Percentiles rank a stretch among this genome's conserved stretches.
Evolutionary conservation across 1,284 basidiomycete species (phyloP).

Genomic region (Ceratobasidium sp.): DNA sequence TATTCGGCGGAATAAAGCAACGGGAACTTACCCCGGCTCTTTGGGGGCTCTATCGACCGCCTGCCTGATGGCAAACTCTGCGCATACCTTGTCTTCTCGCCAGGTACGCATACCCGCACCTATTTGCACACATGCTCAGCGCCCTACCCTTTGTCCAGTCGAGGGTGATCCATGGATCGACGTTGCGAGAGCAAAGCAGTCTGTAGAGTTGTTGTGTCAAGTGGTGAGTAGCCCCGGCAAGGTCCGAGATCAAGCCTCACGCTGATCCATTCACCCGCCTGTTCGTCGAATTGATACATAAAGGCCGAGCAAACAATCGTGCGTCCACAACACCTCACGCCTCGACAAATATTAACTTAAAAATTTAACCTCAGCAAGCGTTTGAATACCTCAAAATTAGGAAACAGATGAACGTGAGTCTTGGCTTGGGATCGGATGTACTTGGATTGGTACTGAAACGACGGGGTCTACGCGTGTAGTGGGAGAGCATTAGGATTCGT

Average conservation of each 20-base stretch:
- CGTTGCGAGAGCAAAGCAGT: not conserved
- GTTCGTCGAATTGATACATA: not conserved
- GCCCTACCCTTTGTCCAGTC: not conserved
- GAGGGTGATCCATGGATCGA: slow-evolving; percentile 5
- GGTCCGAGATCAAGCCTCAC: not conserved
- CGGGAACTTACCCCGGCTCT: slow-evolving; percentile 6
- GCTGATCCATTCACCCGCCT: slow-evolving; percentile 12
- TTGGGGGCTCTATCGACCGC: slow-evolving; percentile 9
- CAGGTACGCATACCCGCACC: not conserved
- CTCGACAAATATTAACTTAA: not conserved
- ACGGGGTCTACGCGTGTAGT: slow-evolving; percentile 8
- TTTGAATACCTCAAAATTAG: slow-evolving; percentile 19
- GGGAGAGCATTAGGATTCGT: slow-evolving; percentile 21
- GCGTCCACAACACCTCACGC: not conserved
- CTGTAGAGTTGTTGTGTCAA: slow-evolving; percentile 28
- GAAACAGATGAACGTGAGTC: slow-evolving; percentile 29
- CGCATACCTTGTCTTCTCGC: slow-evolving; percentile 22
- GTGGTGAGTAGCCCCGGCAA: slow-evolving; percentile 21
- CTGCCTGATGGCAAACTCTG: slow-evolving; percentile 3
- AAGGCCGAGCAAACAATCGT: slow-evolving; percentile 10
- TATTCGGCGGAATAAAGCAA: not conserved
- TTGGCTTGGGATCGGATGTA: not conserved
- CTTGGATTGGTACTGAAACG: slow-evolving; percentile 20
- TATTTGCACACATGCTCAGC: not conserved
- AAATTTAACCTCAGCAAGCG: slow-evolving; percentile 14